These are phyloP conservation scores for Pythium rhizo-oryzae DNA, from an alignment of 352 stramenopile species.

Conservation along the genomic window DNA sequence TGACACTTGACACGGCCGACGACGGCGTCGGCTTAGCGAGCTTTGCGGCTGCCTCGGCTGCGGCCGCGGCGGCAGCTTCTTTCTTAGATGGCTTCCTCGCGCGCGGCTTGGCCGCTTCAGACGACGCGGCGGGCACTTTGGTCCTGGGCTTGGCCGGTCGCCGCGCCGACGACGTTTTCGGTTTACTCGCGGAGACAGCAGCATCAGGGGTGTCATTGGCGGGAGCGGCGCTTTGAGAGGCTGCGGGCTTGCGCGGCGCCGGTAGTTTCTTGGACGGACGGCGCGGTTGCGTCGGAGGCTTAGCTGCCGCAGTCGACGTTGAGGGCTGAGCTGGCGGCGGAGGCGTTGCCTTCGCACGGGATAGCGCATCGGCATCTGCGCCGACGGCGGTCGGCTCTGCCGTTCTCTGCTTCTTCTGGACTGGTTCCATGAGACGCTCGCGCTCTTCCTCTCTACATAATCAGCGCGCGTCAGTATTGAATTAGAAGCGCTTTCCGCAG, in stretches of 20 bases:
- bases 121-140: neutral
- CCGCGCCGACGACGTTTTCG: neutral
- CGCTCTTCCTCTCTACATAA: conserved; percentile 27
- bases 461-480: neutral
- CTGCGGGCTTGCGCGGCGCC: conserved; percentile 14
- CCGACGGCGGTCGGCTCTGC: neutral
- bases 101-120: conserved; percentile 10
- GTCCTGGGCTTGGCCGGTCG: conserved; percentile 15
- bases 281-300: conserved; percentile 7
- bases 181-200: neutral
- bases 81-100: conserved; percentile 7
- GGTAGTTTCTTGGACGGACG: conserved; percentile 26
- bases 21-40: neutral
- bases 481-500: neutral
- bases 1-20: conserved; percentile 12
- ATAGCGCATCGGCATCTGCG: conserved; percentile 2
- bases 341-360: conserved; percentile 7
- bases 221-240: neutral
- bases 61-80: neutral
- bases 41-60: neutral
- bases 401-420: conserved; percentile 27
- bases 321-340: neutral
- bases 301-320: neutral
- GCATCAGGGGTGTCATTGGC: neutral
- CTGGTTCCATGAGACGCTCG: conserved; percentile 6